These are phyloP conservation scores for Fusarium napiforme DNA, from an alignment of 2,329 filamentous ascomycete genomes.

Conservation along the genomic window DNA sequence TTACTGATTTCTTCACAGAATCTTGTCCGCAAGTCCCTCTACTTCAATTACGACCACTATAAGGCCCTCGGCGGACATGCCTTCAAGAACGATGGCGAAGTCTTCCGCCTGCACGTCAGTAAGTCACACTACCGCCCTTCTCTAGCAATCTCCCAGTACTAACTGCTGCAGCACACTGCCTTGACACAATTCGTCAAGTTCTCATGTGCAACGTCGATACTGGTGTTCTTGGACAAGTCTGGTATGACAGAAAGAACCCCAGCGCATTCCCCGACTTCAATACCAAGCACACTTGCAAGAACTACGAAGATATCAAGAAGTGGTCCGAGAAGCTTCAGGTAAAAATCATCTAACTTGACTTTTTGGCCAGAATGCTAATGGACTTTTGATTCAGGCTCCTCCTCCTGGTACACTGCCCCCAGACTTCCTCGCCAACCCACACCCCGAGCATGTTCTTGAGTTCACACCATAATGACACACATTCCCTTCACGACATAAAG, in stretches of 20 bases:
- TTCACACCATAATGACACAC: slow-evolving; percentile 25
- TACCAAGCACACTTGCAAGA: slow-evolving; percentile 67
- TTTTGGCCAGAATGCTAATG: not conserved
- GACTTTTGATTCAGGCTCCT: slow-evolving; percentile 39
- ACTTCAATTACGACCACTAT: slow-evolving; percentile 71
- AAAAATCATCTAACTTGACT: not conserved
- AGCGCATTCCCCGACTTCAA: slow-evolving; percentile 71
- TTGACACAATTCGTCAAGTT: slow-evolving; percentile 70
- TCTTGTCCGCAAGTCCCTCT: slow-evolving; percentile 66
- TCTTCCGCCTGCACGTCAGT: slow-evolving; percentile 68
- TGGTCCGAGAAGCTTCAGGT: slow-evolving; percentile 67
- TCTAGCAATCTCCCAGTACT: too few species aligned
- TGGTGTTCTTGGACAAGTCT: slow-evolving; percentile 70
- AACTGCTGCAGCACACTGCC: slow-evolving; percentile 57
- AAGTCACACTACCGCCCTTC: slow-evolving; percentile 39
- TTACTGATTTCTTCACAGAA: slow-evolving; percentile 54
- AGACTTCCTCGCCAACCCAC: slow-evolving; percentile 27
- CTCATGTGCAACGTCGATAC: slow-evolving; percentile 72
- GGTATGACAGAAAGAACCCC: slow-evolving; percentile 59
- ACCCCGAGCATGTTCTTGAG: slow-evolving; percentile 16
- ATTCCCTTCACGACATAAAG: accelerated
- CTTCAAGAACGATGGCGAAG: slow-evolving; percentile 65
- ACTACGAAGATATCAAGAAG: slow-evolving; percentile 62
- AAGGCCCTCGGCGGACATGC: slow-evolving; percentile 59
- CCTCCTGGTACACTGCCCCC: slow-evolving; percentile 25